These are phyloP conservation scores for Penicillium herquei DNA, from an alignment of 495 filamentous ascomycete genomes.

Conservation along the genomic window DNA sequence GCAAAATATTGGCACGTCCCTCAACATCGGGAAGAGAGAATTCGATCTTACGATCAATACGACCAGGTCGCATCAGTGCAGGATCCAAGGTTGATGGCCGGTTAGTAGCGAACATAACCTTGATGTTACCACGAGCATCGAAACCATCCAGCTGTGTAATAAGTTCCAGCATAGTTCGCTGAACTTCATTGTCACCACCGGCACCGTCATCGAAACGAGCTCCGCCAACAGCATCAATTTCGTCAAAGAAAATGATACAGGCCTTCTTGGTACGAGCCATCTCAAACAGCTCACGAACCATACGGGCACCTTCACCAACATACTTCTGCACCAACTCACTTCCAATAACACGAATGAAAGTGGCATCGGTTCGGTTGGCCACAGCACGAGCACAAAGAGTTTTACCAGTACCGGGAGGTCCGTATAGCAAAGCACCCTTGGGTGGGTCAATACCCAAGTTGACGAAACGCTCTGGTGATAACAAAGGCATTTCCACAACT, in stretches of 20 bases:
- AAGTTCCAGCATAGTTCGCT: constrained; percentile 97
- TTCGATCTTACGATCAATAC: constrained; percentile 98
- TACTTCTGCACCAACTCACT: constrained; percentile 98
- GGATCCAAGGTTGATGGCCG: constrained; percentile 93
- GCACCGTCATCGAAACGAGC: constrained; percentile 99
- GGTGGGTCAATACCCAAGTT: constrained; percentile 97
- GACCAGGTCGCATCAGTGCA: constrained; percentile 92
- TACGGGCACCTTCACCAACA: constrained; percentile 93
- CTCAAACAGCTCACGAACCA: constrained; percentile 98
- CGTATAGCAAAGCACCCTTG: constrained; percentile 95
- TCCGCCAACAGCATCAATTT: constrained; percentile 96
- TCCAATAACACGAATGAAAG: constrained; percentile 97
- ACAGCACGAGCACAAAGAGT: constrained; percentile 96
- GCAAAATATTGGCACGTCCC: constrained; percentile 93
- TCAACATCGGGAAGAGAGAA: constrained; percentile 96
- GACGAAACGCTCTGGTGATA: constrained; percentile 96
- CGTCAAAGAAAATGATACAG: constrained; percentile 99
- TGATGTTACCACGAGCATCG: constrained; percentile 97
- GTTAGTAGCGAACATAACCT: constrained; percentile 99
- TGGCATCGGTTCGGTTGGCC: constrained; percentile 95
- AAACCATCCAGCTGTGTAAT: constrained; percentile 98
- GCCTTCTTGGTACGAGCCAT: constrained; percentile 99
- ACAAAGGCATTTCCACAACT: constrained; percentile 95
- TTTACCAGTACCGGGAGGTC: constrained; percentile 95
- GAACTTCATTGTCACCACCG: constrained; percentile 98